Evolutionary conservation across 176 grass and related monocot species (phyloP).

Genomic region (Triticum turgidum): DNA sequence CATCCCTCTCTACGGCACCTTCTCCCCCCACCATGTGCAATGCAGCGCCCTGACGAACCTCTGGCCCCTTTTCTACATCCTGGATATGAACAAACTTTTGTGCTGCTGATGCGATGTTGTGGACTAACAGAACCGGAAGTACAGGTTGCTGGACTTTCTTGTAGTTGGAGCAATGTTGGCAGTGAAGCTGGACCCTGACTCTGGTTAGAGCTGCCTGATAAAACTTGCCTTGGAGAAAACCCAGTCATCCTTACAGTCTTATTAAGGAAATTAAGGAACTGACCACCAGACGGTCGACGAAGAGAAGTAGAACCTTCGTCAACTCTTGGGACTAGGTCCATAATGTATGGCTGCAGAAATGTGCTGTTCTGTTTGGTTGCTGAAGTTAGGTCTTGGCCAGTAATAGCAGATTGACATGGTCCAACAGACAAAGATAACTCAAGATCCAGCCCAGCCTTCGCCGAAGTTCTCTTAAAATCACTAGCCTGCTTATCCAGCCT

Average conservation of each 20-base stretch:
- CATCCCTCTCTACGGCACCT: slow-evolving; percentile 77
- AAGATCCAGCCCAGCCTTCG: slow-evolving; percentile 53
- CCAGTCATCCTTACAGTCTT: slow-evolving; percentile 22
- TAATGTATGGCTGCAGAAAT: slow-evolving; percentile 29
- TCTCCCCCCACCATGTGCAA: slow-evolving; percentile 78
- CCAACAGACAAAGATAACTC: slow-evolving; percentile 67
- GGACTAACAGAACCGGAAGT: slow-evolving; percentile 39
- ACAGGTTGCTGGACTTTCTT: slow-evolving; percentile 40
- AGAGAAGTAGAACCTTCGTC: slow-evolving; percentile 93
- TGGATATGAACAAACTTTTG: slow-evolving; percentile 63
- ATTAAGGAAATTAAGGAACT: slow-evolving; percentile 56
- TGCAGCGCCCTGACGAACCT: slow-evolving; percentile 83
- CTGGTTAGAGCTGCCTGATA: slow-evolving; percentile 21
- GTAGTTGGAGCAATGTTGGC: slow-evolving; percentile 29
- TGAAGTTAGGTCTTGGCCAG: slow-evolving; percentile 28
- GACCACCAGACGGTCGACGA: slow-evolving; percentile 57
- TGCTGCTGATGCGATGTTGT: slow-evolving; percentile 39
- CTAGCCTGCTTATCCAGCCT: slow-evolving; percentile 35
- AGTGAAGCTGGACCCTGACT: slow-evolving; percentile 2
- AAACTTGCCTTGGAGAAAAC: slow-evolving; percentile 18
- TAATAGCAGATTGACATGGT: slow-evolving; percentile 67
- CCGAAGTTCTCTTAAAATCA: slow-evolving; percentile 44
- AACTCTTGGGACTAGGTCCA: slow-evolving; percentile 50
- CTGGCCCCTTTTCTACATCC: slow-evolving; percentile 82
- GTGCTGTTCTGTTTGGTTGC: slow-evolving; percentile 23